Evolutionary conservation across 306 rosid genomes (phyloP).

Genomic region (Alnus rubra): DNA sequence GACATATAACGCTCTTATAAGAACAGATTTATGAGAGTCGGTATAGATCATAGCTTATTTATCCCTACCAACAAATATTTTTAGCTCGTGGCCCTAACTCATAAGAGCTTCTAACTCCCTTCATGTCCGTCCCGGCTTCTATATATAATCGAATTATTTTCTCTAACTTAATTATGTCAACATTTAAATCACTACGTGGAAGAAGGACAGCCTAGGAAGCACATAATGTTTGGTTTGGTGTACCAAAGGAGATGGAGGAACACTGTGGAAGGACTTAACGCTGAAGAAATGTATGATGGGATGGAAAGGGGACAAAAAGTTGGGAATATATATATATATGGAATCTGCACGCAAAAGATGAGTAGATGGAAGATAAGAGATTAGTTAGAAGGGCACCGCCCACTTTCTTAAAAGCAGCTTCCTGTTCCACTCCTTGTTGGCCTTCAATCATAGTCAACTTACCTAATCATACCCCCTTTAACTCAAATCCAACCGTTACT

Average conservation of each 20-base stretch:
- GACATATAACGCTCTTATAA: too few relatives aligned
- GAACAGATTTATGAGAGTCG: too few relatives aligned
- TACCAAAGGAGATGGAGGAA: too few relatives aligned
- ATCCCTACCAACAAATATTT: too few relatives aligned
- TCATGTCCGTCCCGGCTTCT: too few relatives aligned
- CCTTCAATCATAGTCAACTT: slow-evolving; percentile 11
- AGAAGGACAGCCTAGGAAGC: not conserved
- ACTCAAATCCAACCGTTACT: not conserved
- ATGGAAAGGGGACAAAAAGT: slow-evolving; percentile 9
- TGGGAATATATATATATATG: slow-evolving; percentile 1
- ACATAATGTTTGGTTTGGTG: too few relatives aligned
- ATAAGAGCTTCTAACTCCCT: too few relatives aligned
- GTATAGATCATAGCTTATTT: too few relatives aligned
- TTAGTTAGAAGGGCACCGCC: slow-evolving; percentile 25
- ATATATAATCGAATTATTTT: too few relatives aligned
- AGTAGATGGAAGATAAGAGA: not conserved
- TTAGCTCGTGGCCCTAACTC: too few relatives aligned
- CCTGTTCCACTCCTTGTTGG: not conserved
- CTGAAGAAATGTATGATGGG: slow-evolving; percentile 1
- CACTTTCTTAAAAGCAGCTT: slow-evolving; percentile 9
- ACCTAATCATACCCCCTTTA: not conserved
- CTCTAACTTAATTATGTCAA: too few relatives aligned
- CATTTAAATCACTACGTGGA: too few relatives aligned
- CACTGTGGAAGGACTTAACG: not conserved
- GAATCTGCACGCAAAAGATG: slow-evolving; percentile 10